Conservation (phyloP, 148 eudicot species). For the Hydrangea macrophylla region DNA sequence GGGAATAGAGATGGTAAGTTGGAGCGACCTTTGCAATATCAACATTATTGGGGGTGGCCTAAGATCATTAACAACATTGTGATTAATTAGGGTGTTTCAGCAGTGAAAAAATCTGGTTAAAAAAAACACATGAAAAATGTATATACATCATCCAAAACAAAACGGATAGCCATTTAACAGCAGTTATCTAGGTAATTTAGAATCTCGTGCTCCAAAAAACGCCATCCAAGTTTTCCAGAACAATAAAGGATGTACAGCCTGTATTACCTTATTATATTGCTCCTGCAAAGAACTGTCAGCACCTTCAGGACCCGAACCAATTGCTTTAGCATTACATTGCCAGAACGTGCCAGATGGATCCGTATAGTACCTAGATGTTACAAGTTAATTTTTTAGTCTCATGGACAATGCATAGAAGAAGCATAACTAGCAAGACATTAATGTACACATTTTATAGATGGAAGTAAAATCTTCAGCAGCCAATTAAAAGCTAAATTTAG, state of each 20-base stretch:
- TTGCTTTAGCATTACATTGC: constrained; percentile 68
- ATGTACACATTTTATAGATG: no score
- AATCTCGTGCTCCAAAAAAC: constrained; percentile 1
- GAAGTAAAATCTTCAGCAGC: no score
- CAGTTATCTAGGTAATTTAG: not conserved
- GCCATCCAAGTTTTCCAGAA: not conserved
- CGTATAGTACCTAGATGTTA: constrained; percentile 43
- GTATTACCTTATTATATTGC: constrained; percentile 50
- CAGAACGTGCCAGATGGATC: constrained; percentile 72
- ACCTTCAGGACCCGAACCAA: constrained; percentile 68
- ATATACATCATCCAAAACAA: no score
- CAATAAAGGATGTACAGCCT: not conserved
- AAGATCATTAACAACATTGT: constrained; percentile 12
- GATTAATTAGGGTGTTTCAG: not conserved
- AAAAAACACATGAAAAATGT: not conserved
- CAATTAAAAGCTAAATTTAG: no score
- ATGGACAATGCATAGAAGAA: no score
- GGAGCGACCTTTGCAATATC: constrained; percentile 97
- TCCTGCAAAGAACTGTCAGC: constrained; percentile 70
- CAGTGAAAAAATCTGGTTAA: not conserved
- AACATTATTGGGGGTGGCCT: constrained; percentile 97
- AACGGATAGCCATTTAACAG: not conserved
- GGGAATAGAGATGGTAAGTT: constrained; percentile 83
- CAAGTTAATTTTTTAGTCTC: not conserved
- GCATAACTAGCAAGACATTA: no score